Conservation (phyloP, 805 yeast species). For the Candida insectalens region DNA sequence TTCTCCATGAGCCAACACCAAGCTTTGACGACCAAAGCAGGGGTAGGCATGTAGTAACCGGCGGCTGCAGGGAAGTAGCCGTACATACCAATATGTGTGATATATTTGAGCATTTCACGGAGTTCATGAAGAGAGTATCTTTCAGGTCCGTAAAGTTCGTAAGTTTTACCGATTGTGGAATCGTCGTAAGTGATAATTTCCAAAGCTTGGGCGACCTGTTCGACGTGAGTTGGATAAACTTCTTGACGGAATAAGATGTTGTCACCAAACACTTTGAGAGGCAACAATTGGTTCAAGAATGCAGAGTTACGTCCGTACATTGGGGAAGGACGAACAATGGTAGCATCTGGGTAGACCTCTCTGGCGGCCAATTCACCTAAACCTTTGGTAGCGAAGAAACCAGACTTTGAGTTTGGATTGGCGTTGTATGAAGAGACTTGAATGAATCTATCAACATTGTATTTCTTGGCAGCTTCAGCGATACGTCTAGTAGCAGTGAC, state of each 20-base stretch:
- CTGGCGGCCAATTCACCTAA: slow-evolving; percentile 64
- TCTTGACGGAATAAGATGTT: slow-evolving; percentile 59
- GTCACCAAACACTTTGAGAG: slow-evolving; percentile 47
- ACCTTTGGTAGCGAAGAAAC: slow-evolving; percentile 73
- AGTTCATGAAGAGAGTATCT: slow-evolving; percentile 51
- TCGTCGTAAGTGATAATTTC: slow-evolving; percentile 77
- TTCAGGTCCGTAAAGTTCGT: slow-evolving; percentile 69
- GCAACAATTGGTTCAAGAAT: slow-evolving; percentile 53
- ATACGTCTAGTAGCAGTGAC: slow-evolving; percentile 72
- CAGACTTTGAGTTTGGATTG: slow-evolving; percentile 52
- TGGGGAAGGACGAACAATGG: slow-evolving; percentile 80
- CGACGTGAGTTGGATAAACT: slow-evolving; percentile 64
- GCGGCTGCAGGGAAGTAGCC: slow-evolving; percentile 28
- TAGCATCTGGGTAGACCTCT: slow-evolving; percentile 60
- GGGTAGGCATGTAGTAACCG: slow-evolving; percentile 28
- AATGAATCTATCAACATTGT: slow-evolving; percentile 61
- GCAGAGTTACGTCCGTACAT: slow-evolving; percentile 69
- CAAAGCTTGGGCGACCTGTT: slow-evolving; percentile 70
- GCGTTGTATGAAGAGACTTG: slow-evolving; percentile 81
- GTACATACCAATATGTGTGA: slow-evolving; percentile 25
- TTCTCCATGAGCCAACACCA: slow-evolving; percentile 31
- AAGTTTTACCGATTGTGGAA: slow-evolving; percentile 66
- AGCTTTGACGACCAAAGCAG: slow-evolving; percentile 25
- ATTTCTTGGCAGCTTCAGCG: slow-evolving; percentile 60
- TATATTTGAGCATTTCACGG: slow-evolving; percentile 56